A percentile compares a stretch with the other conserved stretches of the same genome.
phyloP scores from a whole-genome alignment of 306 rosid genomes.

The Castanea sativa region DNA sequence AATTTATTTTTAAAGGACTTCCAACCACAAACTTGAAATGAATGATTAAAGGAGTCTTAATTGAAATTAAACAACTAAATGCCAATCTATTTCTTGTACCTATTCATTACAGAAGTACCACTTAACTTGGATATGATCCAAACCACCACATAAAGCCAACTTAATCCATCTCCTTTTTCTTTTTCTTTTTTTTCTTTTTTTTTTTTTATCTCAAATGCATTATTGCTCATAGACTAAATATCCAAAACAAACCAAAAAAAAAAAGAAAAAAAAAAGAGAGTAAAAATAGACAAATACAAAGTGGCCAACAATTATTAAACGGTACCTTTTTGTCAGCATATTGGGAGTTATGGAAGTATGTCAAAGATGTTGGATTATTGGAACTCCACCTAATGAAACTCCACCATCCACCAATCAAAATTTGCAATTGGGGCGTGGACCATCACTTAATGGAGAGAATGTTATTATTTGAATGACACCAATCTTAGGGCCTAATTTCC shows the following conservation, averaged over 20 bases:
- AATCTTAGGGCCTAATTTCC: neutral
- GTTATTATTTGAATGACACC: neutral
- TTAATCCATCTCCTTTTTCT: neutral
- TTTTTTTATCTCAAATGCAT: neutral
- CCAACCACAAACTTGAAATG: neutral
- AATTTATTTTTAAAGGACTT: neutral
- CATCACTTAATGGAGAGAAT: constrained; percentile 6
- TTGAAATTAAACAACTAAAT: neutral
- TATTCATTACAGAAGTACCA: neutral
- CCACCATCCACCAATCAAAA: constrained; percentile 28
- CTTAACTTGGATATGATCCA: neutral
- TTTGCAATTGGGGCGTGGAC: constrained; percentile 25
- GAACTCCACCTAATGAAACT: constrained; percentile 24
- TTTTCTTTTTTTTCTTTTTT: neutral
- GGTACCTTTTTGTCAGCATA: neutral
- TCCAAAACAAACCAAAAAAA: neutral
- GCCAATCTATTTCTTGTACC: neutral
- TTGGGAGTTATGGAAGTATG: neutral
- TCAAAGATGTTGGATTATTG: constrained; percentile 6
- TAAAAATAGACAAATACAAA: neutral
- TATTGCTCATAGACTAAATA: neutral
- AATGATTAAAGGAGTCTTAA: neutral
- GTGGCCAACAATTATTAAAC: neutral
- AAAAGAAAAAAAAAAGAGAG: neutral
- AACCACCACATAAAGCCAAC: constrained; percentile 4